A percentile compares a stretch with the other conserved stretches of the same genome.
Evolutionary conservation across 148 eudicot species (phyloP).

Genomic region (Rhododendron griersonianum): DNA sequence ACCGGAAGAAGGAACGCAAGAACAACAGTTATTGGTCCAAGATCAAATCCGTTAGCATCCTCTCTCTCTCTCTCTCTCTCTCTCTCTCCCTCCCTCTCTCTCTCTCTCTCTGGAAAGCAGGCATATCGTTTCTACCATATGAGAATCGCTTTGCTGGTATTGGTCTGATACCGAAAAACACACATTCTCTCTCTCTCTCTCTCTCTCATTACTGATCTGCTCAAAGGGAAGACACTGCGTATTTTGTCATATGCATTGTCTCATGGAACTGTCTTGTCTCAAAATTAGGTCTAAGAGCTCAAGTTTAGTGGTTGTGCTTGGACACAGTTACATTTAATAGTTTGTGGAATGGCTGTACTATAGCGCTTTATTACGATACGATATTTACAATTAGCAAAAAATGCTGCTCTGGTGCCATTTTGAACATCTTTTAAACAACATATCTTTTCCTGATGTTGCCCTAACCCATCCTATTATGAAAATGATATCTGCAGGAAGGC

Average conservation of each 20-base stretch:
- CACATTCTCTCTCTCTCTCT: not conserved
- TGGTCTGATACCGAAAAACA: not conserved
- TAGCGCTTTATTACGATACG: not conserved
- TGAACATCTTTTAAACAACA: not conserved
- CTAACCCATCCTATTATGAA: not conserved
- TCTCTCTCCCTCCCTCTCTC: not conserved
- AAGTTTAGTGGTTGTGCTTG: not conserved
- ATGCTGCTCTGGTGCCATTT: not conserved
- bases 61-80: not conserved
- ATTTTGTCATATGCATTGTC: not conserved
- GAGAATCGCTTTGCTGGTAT: conserved; percentile 80
- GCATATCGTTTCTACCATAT: conserved; percentile 62
- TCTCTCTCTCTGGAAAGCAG: conserved; percentile 25
- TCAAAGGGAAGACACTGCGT: not conserved
- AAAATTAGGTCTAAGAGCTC: not conserved
- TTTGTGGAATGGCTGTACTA: not conserved
- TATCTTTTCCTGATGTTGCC: not conserved
- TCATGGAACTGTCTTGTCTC: not conserved
- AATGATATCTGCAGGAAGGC: conserved; percentile 44
- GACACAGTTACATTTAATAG: not conserved
- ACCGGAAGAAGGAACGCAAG: not conserved
- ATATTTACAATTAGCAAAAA: not conserved
- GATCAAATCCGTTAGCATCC: not conserved
- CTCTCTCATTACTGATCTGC: not conserved
- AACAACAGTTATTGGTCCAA: not conserved